Percentiles rank a stretch among this genome's conserved stretches.
phyloP scores from a whole-genome alignment of 1,139 yeast genomes.

The Yamadazyma friedrichii region DNA sequence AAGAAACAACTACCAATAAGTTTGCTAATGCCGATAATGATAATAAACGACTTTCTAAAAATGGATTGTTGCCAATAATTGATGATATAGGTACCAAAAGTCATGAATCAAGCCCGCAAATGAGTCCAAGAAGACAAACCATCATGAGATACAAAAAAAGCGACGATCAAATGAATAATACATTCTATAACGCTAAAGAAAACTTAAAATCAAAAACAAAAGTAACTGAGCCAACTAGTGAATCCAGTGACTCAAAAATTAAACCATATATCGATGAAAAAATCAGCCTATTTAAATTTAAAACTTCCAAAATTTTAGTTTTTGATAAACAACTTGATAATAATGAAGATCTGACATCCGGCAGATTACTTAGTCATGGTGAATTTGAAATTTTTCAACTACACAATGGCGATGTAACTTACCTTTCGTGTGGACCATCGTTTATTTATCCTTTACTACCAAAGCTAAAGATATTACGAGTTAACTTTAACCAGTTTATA shows the following conservation, averaged over 20 bases:
- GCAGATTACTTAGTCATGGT: constrained; percentile 60
- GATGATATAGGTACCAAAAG: neutral
- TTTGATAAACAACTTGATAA: constrained; percentile 38
- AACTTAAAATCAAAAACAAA: constrained; percentile 15
- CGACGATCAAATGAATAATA: constrained; percentile 24
- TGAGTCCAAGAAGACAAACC: constrained; percentile 43
- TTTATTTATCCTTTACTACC: constrained; percentile 64
- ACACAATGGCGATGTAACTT: constrained; percentile 62
- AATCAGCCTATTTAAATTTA: constrained; percentile 36
- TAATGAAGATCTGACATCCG: constrained; percentile 23
- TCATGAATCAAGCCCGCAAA: neutral
- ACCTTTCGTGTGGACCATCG: constrained; percentile 58
- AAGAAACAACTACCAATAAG: too few species aligned
- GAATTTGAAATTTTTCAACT: constrained; percentile 62
- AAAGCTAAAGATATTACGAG: constrained; percentile 54
- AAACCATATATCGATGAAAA: constrained; percentile 32
- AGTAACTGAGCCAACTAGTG: neutral
- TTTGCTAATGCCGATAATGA: too few species aligned
- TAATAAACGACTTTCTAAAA: neutral
- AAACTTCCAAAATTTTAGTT: constrained; percentile 40
- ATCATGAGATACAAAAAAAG: constrained; percentile 38
- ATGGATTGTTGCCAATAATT: neutral
- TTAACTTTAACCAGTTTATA: constrained; percentile 52
- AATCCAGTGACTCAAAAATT: neutral
- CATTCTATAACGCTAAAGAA: constrained; percentile 30